Evolutionary conservation across 169 alveolate species (phyloP), one percentile per base, ranked within the genome.

Genomic region (Eimeria necatrix): DNA sequence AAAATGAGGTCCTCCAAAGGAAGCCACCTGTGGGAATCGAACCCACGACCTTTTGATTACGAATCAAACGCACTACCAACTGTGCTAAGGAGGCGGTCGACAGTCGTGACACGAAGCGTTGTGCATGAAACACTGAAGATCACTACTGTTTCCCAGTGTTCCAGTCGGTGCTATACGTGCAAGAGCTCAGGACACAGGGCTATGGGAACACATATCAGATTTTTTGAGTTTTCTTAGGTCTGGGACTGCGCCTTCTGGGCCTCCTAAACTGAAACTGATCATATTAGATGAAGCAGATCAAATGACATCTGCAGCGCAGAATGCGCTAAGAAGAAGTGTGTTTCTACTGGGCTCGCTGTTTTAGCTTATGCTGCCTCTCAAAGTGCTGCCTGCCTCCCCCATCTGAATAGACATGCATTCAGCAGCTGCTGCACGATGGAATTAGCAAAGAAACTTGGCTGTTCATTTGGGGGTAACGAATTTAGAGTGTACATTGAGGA

Each of bases 271-370:
- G 73, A 98, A 99, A 96, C 96, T 99, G 93, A 98, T 99, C 52
- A 98, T 99, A 74, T 96, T 99, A 70, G 99, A 99, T 97, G 99
- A 99, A 96, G 99, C 99, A 73, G 99, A 99, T 96, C 98, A 98
- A 96, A 99, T 99, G 99, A 99, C 99, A 0, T 97, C 97, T 49
- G 98, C 99, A 53, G 99, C 99, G n/a, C 99, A 99, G 96, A 98
- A 98, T 96, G 99, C 99, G 16, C 97, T 99, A 84, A 97, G 99
- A 95, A 98, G 99, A 96, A 98, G 98, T 97, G 71, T 46, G 80
- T 8, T 24, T 16, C 22, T 86, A 32, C 81, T 59, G n/a, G 78
- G 3, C 1, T 59, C 7, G 80, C 93, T 56, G n/a, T 41, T 4
- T 5, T 51, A 53, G 1, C 22, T 81, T 1, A 20, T 81, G 68